Conservation (phyloP, 257 asterid genomes). For the Salvia hispanica region DNA sequence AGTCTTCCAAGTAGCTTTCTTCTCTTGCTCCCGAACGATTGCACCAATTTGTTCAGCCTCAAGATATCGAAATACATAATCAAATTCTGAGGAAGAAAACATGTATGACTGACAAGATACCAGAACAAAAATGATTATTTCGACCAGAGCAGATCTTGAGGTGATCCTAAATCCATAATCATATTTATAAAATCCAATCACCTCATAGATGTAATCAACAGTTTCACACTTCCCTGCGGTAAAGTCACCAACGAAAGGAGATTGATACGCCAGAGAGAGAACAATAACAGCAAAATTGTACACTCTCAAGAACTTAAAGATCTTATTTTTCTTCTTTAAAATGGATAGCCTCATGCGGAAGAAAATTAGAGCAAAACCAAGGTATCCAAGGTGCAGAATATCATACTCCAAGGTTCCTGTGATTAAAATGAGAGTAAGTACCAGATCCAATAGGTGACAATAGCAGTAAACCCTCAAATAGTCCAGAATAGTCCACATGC, state of each 20-base stretch:
- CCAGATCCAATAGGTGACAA: slow-evolving; percentile 97
- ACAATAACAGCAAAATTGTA: slow-evolving; percentile 92
- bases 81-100: slow-evolving; percentile 95
- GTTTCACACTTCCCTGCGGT: slow-evolving; percentile 83
- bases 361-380: slow-evolving; percentile 89
- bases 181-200: slow-evolving; percentile 92
- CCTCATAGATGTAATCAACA: slow-evolving; percentile 83
- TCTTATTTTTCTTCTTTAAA: slow-evolving; percentile 86
- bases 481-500: slow-evolving; percentile 99
- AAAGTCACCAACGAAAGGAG: slow-evolving; percentile 85
- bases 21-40: slow-evolving; percentile 93
- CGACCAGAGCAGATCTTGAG: slow-evolving; percentile 97
- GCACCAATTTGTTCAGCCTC: slow-evolving; percentile 99
- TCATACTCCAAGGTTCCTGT: slow-evolving; percentile 97
- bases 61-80: slow-evolving; percentile 97
- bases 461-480: slow-evolving; percentile 97
- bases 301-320: slow-evolving; percentile 79
- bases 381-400: slow-evolving; percentile 96
- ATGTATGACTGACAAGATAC: slow-evolving; percentile 94
- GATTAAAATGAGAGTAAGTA: slow-evolving; percentile 80
- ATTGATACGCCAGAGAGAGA: slow-evolving; percentile 94
- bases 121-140: slow-evolving; percentile 83
- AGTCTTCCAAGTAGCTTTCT: slow-evolving; percentile 94
- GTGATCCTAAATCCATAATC: slow-evolving; percentile 98
- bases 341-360: slow-evolving; percentile 92